Conservation (phyloP, 257 asterid species). For the Leonotis leonurus region DNA sequence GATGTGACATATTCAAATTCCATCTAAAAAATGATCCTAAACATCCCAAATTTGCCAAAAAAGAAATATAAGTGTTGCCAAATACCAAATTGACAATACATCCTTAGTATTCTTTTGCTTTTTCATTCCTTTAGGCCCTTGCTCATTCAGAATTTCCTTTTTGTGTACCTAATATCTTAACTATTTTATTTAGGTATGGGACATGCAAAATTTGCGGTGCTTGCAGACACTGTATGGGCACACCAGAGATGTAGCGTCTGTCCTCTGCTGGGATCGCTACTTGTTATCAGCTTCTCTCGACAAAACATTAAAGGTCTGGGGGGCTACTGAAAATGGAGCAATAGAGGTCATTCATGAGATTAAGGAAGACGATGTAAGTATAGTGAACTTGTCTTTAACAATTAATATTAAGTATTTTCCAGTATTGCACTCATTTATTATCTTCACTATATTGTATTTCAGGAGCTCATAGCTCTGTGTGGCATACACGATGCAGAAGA, state of each 20-base stretch:
- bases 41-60: neutral
- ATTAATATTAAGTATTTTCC: neutral
- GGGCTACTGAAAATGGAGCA: conserved; percentile 28
- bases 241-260: conserved; percentile 33
- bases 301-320: conserved; percentile 42
- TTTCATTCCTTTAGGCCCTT: neutral
- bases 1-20: too few species aligned
- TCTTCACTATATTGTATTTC: neutral
- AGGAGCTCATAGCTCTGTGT: conserved; percentile 36
- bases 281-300: conserved; percentile 60
- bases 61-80: neutral
- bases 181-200: conserved; percentile 46
- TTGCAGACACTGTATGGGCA: conserved; percentile 46
- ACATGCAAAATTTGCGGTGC: conserved; percentile 44
- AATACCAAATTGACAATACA: too few species aligned
- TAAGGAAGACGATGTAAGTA: conserved; percentile 36
- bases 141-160: neutral
- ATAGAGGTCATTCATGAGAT: conserved; percentile 31
- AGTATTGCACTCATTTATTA: neutral
- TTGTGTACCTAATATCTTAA: neutral
- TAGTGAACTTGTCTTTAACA: neutral
- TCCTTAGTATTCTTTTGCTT: neutral
- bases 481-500: conserved; percentile 36
- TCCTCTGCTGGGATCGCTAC: conserved; percentile 50
- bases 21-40: neutral